A percentile compares a stretch with the other conserved stretches of the same genome.
Evolutionary conservation across 2,329 filamentous ascomycete species (phyloP).

Genomic region (Aplosporella prunicola): DNA sequence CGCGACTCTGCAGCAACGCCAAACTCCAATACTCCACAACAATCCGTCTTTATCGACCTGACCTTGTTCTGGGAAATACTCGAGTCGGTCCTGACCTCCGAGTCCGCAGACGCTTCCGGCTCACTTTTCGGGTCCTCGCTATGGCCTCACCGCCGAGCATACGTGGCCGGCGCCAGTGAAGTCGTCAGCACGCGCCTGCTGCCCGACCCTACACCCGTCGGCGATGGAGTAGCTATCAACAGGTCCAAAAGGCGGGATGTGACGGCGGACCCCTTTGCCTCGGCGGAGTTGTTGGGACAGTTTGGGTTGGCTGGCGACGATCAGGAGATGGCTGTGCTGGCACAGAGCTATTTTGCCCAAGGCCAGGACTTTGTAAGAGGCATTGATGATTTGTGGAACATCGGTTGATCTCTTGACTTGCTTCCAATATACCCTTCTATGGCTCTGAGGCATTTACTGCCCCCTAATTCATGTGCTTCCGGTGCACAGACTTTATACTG

Average conservation of each 20-base stretch:
- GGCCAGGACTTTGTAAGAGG: constrained; percentile 34
- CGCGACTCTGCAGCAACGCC: constrained; percentile 15
- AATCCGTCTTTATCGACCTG: constrained; percentile 31
- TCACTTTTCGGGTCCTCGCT: constrained; percentile 36
- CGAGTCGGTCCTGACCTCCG: constrained; percentile 37
- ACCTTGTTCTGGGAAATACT: constrained; percentile 42
- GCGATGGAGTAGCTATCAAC: too few species aligned
- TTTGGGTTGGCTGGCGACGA: constrained; percentile 23
- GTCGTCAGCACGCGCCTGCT: constrained; percentile 2
- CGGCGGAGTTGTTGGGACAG: constrained; percentile 14
- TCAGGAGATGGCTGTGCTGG: constrained; percentile 38
- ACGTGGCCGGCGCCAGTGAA: constrained; percentile 30
- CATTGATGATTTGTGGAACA: constrained; percentile 28
- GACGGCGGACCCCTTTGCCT: constrained; percentile 14
- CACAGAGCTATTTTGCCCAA: constrained; percentile 40
- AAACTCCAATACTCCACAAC: constrained; percentile 26
- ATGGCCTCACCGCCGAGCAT: constrained; percentile 19
- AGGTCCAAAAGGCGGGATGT: too few species aligned
- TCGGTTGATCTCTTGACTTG: too few species aligned
- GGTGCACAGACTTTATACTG: too few species aligned
- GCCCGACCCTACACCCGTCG: constrained; percentile 7
- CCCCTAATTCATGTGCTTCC: too few species aligned
- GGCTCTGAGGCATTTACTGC: too few species aligned
- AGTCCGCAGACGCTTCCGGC: constrained; percentile 14
- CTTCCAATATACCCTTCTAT: too few species aligned